Percentiles rank a stretch among this genome's conserved stretches.
Evolutionary conservation across 1,284 basidiomycete species (phyloP).

Genomic region (Apiotrichum mycotoxinovorans): DNA sequence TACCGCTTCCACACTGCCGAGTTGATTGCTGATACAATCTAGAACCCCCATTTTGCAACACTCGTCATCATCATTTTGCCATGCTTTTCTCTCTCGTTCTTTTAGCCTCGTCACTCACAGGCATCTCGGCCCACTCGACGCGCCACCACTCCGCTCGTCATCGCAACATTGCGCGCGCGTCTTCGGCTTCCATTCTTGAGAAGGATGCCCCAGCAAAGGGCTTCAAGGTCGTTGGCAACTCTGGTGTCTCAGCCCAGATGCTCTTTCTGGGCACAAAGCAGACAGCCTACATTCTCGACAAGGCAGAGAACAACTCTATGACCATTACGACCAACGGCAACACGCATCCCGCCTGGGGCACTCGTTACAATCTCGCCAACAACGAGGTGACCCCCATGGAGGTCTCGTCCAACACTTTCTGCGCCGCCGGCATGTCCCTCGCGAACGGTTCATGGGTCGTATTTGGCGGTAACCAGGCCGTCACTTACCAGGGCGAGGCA

Average conservation of each 20-base stretch:
- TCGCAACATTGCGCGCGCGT: conserved; percentile 19
- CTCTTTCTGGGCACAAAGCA: conserved; percentile 49
- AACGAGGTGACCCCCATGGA: conserved; percentile 59
- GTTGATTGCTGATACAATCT: too few relatives aligned
- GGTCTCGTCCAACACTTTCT: conserved; percentile 77
- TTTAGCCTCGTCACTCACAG: conserved; percentile 2
- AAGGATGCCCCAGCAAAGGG: conserved; percentile 27
- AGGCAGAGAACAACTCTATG: conserved; percentile 60
- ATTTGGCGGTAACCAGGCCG: conserved; percentile 63
- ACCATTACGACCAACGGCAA: too few relatives aligned
- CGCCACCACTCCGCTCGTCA: conserved; percentile 11
- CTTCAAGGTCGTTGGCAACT: conserved; percentile 46
- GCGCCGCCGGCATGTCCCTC: conserved; percentile 52
- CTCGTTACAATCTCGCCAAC: conserved; percentile 51
- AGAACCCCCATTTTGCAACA: neutral
- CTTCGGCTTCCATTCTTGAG: conserved; percentile 7
- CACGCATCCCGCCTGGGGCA: conserved; percentile 49
- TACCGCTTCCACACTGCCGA: too few relatives aligned
- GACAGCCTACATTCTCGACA: conserved; percentile 54
- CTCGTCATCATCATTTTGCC: conserved; percentile 7
- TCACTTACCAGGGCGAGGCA: conserved; percentile 63
- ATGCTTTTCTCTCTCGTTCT: conserved; percentile 13
- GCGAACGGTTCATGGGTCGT: conserved; percentile 54
- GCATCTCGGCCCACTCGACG: conserved; percentile 4
- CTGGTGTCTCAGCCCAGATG: conserved; percentile 50